phyloP scores from a whole-genome alignment of 2,329 filamentous ascomycete species.

The Venturia effusa region DNA sequence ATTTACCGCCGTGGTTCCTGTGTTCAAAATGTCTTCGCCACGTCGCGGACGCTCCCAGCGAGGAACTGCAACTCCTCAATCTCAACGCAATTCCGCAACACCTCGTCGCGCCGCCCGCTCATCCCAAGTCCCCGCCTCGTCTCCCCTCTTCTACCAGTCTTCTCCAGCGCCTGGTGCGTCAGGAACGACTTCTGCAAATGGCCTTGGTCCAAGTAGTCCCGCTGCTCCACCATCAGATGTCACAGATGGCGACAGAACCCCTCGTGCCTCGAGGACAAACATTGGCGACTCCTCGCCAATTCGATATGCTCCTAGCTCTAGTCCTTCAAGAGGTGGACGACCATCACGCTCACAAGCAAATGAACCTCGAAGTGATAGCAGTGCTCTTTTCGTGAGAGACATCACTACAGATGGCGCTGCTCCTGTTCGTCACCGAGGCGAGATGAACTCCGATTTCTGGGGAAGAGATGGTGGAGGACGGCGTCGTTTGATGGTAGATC shows the following conservation, averaged over 20 bases:
- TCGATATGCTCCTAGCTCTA: constrained; percentile 82
- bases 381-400: constrained; percentile 71
- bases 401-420: constrained; percentile 39
- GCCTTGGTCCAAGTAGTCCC: constrained; percentile 17
- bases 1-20: background rate
- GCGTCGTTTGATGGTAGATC: constrained; percentile 52
- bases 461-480: constrained; percentile 38
- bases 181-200: constrained; percentile 22
- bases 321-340: constrained; percentile 22
- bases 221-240: constrained; percentile 30
- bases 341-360: constrained; percentile 26
- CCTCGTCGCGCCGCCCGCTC: constrained; percentile 42
- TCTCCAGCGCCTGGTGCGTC: constrained; percentile 39
- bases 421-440: constrained; percentile 61
- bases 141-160: constrained; percentile 67
- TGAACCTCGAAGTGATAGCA: constrained; percentile 60
- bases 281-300: constrained; percentile 79
- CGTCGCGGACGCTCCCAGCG: constrained; percentile 9
- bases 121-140: constrained; percentile 53
- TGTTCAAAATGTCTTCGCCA: constrained; percentile 12
- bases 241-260: constrained; percentile 56
- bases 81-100: constrained; percentile 26
- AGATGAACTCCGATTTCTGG: constrained; percentile 73
- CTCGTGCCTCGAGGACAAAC: constrained; percentile 48
- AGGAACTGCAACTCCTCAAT: background rate